phyloP scores from a whole-genome alignment of 768 basidiomycete species.

The Tulasnella sp. region DNA sequence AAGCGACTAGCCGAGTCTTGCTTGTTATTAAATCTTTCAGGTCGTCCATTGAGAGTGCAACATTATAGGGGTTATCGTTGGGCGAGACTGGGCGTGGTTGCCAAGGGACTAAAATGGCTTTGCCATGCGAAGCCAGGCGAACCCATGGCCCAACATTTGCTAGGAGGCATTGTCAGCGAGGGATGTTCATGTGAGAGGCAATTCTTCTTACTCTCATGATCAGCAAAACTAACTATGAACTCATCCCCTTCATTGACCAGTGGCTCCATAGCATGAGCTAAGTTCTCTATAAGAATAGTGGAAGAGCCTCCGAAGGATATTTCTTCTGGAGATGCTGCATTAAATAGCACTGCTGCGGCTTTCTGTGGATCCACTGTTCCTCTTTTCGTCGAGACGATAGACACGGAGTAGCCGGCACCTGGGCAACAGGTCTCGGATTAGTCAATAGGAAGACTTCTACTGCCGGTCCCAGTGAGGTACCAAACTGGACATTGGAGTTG shows the following conservation, averaged over 20 bases:
- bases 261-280: constrained; percentile 52
- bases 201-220: constrained; percentile 57
- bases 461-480: neutral
- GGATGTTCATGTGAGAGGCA: neutral
- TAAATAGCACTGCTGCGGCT: constrained; percentile 52
- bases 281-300: constrained; percentile 61
- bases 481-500: constrained; percentile 66
- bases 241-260: constrained; percentile 56
- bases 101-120: constrained; percentile 55
- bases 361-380: constrained; percentile 40
- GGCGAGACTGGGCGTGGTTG: constrained; percentile 33
- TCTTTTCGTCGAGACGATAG: constrained; percentile 46
- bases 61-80: constrained; percentile 54
- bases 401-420: constrained; percentile 57
- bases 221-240: constrained; percentile 60
- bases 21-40: constrained; percentile 54
- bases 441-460: neutral
- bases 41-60: constrained; percentile 46
- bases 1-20: constrained; percentile 64
- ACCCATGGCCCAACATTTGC: constrained; percentile 76
- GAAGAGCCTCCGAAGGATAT: constrained; percentile 61
- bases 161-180: constrained; percentile 27
- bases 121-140: constrained; percentile 52
- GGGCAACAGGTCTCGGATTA: neutral
- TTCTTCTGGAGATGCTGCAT: constrained; percentile 54